Base-by-base conservation (phyloP, 2,329 filamentous ascomycete genomes). In the Thelonectria rubi region DNA sequence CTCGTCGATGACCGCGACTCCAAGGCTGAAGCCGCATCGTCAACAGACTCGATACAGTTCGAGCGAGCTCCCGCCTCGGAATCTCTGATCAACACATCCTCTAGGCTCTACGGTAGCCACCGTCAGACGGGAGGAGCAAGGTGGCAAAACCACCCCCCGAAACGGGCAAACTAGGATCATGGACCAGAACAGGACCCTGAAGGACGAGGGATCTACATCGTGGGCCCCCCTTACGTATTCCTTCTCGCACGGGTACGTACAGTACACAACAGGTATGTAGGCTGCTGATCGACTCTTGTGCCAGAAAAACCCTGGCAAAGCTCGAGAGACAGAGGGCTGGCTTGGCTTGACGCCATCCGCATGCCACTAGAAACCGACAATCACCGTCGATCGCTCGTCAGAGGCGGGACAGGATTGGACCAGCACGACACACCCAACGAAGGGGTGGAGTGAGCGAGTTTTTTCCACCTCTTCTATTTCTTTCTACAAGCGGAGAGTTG, bases 301-400 rank as follows among this genome's bases (percentile, higher is more conserved):
- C 26, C 2, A 30, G 48, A 48, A 48, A 40, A 43, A 51, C 46
- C 42, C 45, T 32, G 47, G 30, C 26, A 57, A 32, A 18, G 61
- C 50, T 61, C 67, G 21, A 10, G 12, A 26, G 6, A 17, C 7
- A 43, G 40, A 48, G 58, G 63, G 66, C 59, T 55, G 65, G 65
- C n/a, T 45, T 48, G 34, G 65, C 57, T 63, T 71, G n/a, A 72
- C 67, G 69, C 69, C 62, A 72, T 71, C 57, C 60, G 52, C 62
- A 58, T 65, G 55, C 63, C 4, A 60, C 69, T 71, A 71, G 58
- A 24, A 59, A 56, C 58, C 54, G 65, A 71, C 62, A 64, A 72
- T 71, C 68, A 69, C 40, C 65, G 69, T 42, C 55, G 69, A 71
- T 71, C 69, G 47, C 47, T 15, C 48, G 55, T 42, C 32, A 43